Evolutionary conservation across 2,329 filamentous ascomycete species (phyloP), one percentile per base, ranked within the genome.

Genomic region (Ustulina deusta): DNA sequence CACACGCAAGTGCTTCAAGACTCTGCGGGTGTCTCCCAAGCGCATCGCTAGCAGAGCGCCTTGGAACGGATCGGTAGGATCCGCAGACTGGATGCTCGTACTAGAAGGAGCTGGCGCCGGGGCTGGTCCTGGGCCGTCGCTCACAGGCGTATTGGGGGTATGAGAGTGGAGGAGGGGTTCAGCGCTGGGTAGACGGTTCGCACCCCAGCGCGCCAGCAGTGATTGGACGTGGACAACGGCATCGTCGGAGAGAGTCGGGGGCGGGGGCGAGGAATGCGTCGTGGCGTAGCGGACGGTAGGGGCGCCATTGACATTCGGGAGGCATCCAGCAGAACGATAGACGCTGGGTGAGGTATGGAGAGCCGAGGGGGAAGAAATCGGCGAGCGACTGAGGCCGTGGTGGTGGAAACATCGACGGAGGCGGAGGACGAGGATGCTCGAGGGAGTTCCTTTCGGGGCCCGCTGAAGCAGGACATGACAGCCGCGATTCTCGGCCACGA

Each of bases 381-480:
- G 38, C 2, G 51, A 27, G 40, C 40, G 27, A 63, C 48, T 52
- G 15, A 55, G 34, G 27, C 49, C 40, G 3, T 36, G 57, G 27
- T 42, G 36, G 29, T 63, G 65, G 61, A 65, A 73, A 29, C 29
- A 71, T 69, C 72, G 72, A 65, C 69, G 65, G 46, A 76, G 68
- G 48, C 74, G 74, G 48, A 69, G 51, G 52, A 67, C 71, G 51
- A 76, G 34, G 44, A 77, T 67, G 36, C 74, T 72, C 44, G 75
- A 76, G 27, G 72, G 61, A 1, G 72, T 76, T 63, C 77, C 73
- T 62, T 65, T 73, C 6, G 75, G 72, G 6, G 74, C 61, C 7
- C 36, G 65, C 54, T 64, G 70, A 58, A 71, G 69, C n/a, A 77
- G 63, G 40, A 70, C 44, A 46, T 72, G 74, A 66, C 70, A 62